A percentile compares a stretch with the other conserved stretches of the same genome.
Evolutionary conservation across 768 basidiomycete genomes (phyloP).

Genomic region (Lentinula aciculospora): DNA sequence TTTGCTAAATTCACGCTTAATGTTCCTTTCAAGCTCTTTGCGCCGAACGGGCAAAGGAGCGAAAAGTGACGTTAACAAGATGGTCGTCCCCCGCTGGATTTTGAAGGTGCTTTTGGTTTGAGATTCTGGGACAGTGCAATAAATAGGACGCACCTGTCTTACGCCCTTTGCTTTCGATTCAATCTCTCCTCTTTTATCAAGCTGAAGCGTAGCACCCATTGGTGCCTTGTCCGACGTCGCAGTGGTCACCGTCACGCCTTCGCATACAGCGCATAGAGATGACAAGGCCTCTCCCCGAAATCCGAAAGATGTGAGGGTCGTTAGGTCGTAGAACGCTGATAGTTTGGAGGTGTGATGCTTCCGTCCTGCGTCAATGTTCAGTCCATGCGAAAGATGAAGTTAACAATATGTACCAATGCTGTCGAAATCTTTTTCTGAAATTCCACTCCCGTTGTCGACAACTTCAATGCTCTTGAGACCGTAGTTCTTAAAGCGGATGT

Average conservation of each 20-base stretch:
- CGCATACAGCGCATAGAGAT: constrained; percentile 82
- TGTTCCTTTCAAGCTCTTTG: constrained; percentile 86
- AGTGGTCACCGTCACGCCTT: constrained; percentile 66
- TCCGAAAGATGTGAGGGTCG: constrained; percentile 76
- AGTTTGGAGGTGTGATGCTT: constrained; percentile 97
- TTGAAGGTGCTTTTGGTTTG: not conserved
- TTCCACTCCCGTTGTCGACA: constrained; percentile 88
- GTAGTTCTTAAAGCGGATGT: constrained; percentile 86
- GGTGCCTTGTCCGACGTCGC: constrained; percentile 67
- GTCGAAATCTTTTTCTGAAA: constrained; percentile 70
- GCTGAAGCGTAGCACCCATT: constrained; percentile 72
- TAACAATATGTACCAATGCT: constrained; percentile 52
- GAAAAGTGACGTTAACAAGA: constrained; percentile 69
- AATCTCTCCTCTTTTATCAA: constrained; percentile 62
- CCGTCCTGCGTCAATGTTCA: constrained; percentile 42
- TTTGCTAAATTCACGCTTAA: constrained; percentile 86
- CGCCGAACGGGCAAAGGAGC: constrained; percentile 80
- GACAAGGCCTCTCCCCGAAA: constrained; percentile 96
- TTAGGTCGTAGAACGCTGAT: constrained; percentile 65
- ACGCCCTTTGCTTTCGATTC: constrained; percentile 60
- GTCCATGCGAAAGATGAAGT: not conserved
- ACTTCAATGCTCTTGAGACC: constrained; percentile 83
- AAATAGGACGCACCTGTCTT: constrained; percentile 54
- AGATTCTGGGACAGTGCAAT: not conserved
- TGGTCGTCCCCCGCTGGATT: constrained; percentile 79